Conservation (phyloP, 345 rosid species). For the Excoecaria agallocha region DNA sequence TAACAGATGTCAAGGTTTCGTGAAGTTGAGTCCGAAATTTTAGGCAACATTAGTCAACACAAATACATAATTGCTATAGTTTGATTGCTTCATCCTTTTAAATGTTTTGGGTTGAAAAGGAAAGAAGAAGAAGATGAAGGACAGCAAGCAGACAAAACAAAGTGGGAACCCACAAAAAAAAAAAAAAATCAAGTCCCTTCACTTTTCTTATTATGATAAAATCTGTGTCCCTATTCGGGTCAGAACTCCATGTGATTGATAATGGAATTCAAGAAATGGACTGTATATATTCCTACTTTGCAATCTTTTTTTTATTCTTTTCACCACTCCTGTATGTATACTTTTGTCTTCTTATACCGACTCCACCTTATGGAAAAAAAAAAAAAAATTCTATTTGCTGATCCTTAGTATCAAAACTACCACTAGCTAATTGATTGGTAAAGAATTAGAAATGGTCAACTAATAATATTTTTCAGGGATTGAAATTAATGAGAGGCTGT, state of each 20-base stretch:
- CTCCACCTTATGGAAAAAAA: background rate
- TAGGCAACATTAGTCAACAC: background rate
- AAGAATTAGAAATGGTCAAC: background rate
- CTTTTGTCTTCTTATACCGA: background rate
- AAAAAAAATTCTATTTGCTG: too few relatives aligned
- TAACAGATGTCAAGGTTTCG: background rate
- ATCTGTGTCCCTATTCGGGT: background rate
- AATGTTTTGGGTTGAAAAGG: background rate
- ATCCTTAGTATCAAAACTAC: too few relatives aligned
- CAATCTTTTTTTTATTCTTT: background rate
- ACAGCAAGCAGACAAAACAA: background rate
- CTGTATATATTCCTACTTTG: background rate
- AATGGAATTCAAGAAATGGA: background rate
- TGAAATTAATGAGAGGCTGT: conserved; percentile 62
- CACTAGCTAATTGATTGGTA: background rate
- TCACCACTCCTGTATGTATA: background rate
- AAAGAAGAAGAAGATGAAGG: background rate
- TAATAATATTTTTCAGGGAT: conserved; percentile 31
- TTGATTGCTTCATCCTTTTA: background rate
- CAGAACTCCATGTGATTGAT: conserved; percentile 8
- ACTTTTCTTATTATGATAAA: background rate
- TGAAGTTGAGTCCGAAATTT: background rate
- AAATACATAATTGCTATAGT: background rate
- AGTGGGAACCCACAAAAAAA: background rate
- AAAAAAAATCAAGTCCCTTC: background rate